phyloP scores from a whole-genome alignment of 805 yeast species.

The Saccharomycopsis olivae region DNA sequence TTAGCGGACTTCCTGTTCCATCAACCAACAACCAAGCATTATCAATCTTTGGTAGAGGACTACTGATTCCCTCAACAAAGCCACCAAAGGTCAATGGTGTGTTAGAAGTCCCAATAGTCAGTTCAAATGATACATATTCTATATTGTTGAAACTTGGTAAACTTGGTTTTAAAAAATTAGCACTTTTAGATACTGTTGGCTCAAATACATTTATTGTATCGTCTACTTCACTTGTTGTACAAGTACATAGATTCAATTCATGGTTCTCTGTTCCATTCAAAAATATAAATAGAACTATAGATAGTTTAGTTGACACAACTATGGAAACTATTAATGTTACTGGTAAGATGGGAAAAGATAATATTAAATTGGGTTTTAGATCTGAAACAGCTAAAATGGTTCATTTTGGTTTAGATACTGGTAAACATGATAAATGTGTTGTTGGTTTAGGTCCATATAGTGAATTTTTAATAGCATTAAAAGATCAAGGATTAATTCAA shows the following conservation, averaged over 20 bases:
- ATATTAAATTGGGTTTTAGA: not conserved
- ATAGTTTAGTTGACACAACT: not conserved
- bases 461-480: not conserved
- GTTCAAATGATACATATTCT: not conserved
- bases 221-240: not conserved
- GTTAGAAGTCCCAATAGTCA: too few species aligned
- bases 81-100: too few species aligned
- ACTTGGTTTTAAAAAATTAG: too few species aligned
- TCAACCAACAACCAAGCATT: too few species aligned
- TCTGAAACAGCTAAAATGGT: not conserved
- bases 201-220: not conserved
- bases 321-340: not conserved
- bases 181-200: not conserved
- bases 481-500: not conserved
- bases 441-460: not conserved
- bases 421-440: not conserved
- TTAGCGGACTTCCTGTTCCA: too few species aligned
- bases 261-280: not conserved
- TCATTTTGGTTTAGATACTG: not conserved
- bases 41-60: too few species aligned
- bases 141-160: not conserved
- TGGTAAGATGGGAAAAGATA: too few species aligned
- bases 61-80: too few species aligned
- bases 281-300: too few species aligned
- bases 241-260: not conserved